Conservation (phyloP, 2,329 filamentous ascomycete species). For the Colletotrichum limetticola region DNA sequence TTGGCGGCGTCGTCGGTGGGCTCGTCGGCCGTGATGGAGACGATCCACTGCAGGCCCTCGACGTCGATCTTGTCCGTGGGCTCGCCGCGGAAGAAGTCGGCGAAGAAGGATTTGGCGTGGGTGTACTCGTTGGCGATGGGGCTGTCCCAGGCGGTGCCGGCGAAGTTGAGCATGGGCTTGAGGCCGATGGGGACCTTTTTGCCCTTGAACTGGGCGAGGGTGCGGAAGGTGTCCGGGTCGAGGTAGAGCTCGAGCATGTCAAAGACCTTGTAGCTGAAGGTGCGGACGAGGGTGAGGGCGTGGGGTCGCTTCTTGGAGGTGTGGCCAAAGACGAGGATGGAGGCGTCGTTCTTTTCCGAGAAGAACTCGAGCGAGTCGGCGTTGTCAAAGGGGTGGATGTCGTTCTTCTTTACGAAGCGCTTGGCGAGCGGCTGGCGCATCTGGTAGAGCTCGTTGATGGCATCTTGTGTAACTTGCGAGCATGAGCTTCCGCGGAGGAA, state of each 20-base stretch:
- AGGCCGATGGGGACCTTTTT: slow-evolving; percentile 82
- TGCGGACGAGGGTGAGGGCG: slow-evolving; percentile 82
- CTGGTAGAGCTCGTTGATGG: slow-evolving; percentile 84
- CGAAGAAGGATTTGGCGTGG: slow-evolving; percentile 85
- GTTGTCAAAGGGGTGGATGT: slow-evolving; percentile 94
- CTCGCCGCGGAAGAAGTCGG: slow-evolving; percentile 88
- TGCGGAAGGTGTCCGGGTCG: slow-evolving; percentile 77
- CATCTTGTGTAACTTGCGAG: slow-evolving; percentile 84
- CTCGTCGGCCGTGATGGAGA: slow-evolving; percentile 83
- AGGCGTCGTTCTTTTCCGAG: slow-evolving; percentile 94
- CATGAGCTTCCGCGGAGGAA: slow-evolving; percentile 90
- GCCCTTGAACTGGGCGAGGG: slow-evolving; percentile 79
- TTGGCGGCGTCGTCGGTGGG: slow-evolving; percentile 55
- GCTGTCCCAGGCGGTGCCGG: slow-evolving; percentile 87
- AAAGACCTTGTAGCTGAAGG: slow-evolving; percentile 86
- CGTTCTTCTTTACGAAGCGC: slow-evolving; percentile 97
- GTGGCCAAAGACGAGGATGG: slow-evolving; percentile 83
- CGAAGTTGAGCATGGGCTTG: slow-evolving; percentile 92
- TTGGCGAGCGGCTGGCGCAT: slow-evolving; percentile 87
- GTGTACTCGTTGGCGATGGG: slow-evolving; percentile 83
- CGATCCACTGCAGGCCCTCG: slow-evolving; percentile 91
- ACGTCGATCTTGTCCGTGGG: slow-evolving; percentile 87
- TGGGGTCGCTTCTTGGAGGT: slow-evolving; percentile 97
- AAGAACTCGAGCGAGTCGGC: slow-evolving; percentile 91
- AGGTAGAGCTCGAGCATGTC: slow-evolving; percentile 96